Evolutionary conservation across 768 basidiomycete genomes (phyloP).

Genomic region (Xerocomellus amylosporus): DNA sequence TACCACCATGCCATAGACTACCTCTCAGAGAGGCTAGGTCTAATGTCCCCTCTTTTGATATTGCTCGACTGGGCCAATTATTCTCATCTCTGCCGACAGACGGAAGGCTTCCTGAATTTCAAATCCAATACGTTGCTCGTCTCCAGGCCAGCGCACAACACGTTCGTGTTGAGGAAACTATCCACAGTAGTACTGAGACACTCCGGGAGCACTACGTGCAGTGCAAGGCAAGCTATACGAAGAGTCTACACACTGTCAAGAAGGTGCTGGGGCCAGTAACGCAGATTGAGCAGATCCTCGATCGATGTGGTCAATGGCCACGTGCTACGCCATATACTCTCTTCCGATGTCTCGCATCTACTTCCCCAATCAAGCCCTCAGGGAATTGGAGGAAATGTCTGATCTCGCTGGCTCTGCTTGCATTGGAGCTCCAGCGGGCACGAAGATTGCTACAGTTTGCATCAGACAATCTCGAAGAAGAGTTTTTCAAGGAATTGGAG

Average conservation of each 20-base stretch:
- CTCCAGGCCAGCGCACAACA: not conserved
- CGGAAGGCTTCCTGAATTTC: not conserved
- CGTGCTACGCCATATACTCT: not conserved
- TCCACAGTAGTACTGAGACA: not conserved
- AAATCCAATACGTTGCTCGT: not conserved
- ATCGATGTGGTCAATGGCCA: not conserved
- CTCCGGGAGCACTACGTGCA: not conserved
- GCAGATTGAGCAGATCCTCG: not conserved
- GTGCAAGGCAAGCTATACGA: not conserved
- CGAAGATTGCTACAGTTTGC: not conserved
- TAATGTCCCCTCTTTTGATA: not conserved
- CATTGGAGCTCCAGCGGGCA: not conserved
- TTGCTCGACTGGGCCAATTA: not conserved
- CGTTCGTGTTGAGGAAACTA: not conserved
- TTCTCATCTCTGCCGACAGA: not conserved
- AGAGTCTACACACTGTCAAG: not conserved
- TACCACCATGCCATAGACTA: not conserved
- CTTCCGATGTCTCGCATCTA: not conserved
- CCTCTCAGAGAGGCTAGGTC: not conserved
- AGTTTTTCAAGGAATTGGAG: not conserved
- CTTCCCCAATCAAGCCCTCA: not conserved
- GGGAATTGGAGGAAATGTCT: not conserved
- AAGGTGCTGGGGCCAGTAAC: not conserved
- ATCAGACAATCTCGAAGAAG: not conserved
- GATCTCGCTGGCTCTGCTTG: not conserved